Percentiles rank a stretch among this genome's conserved stretches.
Conservation (phyloP, 352 stramenopile genomes). For the Phytophthora brassicae region DNA sequence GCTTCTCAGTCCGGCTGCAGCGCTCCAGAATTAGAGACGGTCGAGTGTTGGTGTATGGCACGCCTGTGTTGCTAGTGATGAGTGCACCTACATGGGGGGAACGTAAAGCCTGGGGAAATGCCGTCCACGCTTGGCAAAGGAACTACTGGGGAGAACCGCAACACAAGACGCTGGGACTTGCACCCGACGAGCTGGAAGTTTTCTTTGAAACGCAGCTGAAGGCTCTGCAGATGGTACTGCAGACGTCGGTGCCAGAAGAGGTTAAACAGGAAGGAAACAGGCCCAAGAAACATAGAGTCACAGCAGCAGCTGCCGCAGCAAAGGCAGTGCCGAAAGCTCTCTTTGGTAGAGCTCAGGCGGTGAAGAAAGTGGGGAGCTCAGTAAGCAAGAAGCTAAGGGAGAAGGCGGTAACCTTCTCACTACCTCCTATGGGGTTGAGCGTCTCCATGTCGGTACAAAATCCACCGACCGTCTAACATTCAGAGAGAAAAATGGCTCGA, state of each 20-base stretch:
- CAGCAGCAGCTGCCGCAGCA: constrained; percentile 15
- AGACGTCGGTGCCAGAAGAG: constrained; percentile 23
- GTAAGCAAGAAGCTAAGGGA: constrained; percentile 72
- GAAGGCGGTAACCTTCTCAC: constrained; percentile 67
- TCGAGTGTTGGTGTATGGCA: constrained; percentile 60
- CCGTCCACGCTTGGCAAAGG: constrained; percentile 85
- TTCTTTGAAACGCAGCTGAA: constrained; percentile 76
- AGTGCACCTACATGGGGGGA: constrained; percentile 75
- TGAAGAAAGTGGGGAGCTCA: constrained; percentile 58
- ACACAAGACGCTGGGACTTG: constrained; percentile 48
- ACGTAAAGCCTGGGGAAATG: constrained; percentile 85
- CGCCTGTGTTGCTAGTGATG: constrained; percentile 56
- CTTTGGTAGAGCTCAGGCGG: constrained; percentile 54
- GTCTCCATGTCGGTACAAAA: constrained; percentile 65
- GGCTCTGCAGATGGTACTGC: constrained; percentile 50
- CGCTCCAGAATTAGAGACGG: constrained; percentile 74
- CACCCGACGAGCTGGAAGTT: constrained; percentile 60
- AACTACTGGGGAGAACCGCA: constrained; percentile 86
- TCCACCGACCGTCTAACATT: constrained; percentile 33
- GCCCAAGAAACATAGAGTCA: constrained; percentile 22
- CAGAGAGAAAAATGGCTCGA: neutral
- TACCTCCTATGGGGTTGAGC: constrained; percentile 69
- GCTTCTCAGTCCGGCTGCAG: constrained; percentile 74
- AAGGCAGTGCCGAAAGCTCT: constrained; percentile 47
- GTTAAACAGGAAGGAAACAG: constrained; percentile 16